Base-by-base conservation (phyloP, 176 grass and related monocot species). In the Carex cristatella region DNA sequence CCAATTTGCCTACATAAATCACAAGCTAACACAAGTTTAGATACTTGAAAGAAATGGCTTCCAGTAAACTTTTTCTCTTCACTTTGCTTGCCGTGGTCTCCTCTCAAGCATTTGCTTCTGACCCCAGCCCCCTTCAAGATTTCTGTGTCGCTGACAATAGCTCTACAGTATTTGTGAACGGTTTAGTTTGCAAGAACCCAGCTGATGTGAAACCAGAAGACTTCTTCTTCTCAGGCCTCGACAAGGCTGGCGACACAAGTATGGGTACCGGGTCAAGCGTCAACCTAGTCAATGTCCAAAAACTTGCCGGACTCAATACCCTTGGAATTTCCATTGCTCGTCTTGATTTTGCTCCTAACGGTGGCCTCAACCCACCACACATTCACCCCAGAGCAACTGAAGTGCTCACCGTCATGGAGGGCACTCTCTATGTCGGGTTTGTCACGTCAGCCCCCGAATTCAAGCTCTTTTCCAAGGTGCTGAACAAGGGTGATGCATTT, bases 121-220 rank as follows among this genome's bases (percentile, higher is more conserved):
- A 94, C 5, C 90, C 90, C 0, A 83, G 63, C 42, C 84, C 60
- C 14, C 93, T 94, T 63, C 90, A 92, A 83, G 93, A 94, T 44
- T 88, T 92, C 5, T 42, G 66, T 42, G 66, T 69, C 0, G 66
- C 66, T 38, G 66, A 69, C 3, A 32, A 6, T 2, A 18, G 7
- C 15, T 42, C 66, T 69, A 69, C 27, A 79, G 66, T 69, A 18
- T 69, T 69, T 16, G 66, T 69, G 66, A 69, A 69, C 14, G 66
- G 66, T 7, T 42, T 69, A 35, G 66, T 69, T 40, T 69, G 66
- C 66, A 69, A 69, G 66, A 69, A 69, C 66, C 66, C 66, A 3
- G 40, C 38, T 42, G 66, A 69, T 42, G 27, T 7, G 1, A 69
- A 69, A 16, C 35, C 66, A 0, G 66, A 69, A 0, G 66, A 69